phyloP scores from a whole-genome alignment of 1,139 yeast species.

The Saccharomyces hybrid region DNA sequence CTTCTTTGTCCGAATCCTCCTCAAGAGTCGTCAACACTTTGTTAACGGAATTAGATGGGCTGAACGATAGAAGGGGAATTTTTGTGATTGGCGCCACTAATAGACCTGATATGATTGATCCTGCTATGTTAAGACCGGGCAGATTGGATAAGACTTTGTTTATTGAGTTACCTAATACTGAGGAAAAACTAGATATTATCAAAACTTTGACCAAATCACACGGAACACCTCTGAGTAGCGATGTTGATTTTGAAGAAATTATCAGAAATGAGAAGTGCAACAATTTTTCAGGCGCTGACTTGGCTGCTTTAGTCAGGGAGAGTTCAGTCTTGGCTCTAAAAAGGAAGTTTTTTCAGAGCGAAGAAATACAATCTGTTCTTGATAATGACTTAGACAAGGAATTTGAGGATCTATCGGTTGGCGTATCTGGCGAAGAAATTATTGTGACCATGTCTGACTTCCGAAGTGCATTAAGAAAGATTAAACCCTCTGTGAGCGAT shows the following conservation, averaged over 20 bases:
- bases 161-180: slow-evolving; percentile 76
- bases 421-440: slow-evolving; percentile 36
- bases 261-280: slow-evolving; percentile 75
- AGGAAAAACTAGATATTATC: slow-evolving; percentile 74
- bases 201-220: slow-evolving; percentile 64
- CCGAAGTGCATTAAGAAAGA: slow-evolving; percentile 57
- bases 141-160: slow-evolving; percentile 87
- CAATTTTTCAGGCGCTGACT: slow-evolving; percentile 93
- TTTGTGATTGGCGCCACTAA: slow-evolving; percentile 96
- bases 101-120: slow-evolving; percentile 96
- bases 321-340: slow-evolving; percentile 87
- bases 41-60: slow-evolving; percentile 88
- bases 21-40: slow-evolving; percentile 92
- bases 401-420: slow-evolving; percentile 41
- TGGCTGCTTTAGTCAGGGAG: slow-evolving; percentile 84
- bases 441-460: slow-evolving; percentile 63
- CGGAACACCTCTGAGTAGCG: slow-evolving; percentile 63
- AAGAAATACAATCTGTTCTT: slow-evolving; percentile 30
- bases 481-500: slow-evolving; percentile 89
- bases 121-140: slow-evolving; percentile 97
- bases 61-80: slow-evolving; percentile 85
- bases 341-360: slow-evolving; percentile 49
- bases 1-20: slow-evolving; percentile 79
- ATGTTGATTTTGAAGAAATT: slow-evolving; percentile 53
- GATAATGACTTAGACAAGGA: slow-evolving; percentile 38